Evolutionary conservation across 2,329 filamentous ascomycete genomes (phyloP), one percentile per base, ranked within the genome.

Genomic region (Colletotrichum karsti): DNA sequence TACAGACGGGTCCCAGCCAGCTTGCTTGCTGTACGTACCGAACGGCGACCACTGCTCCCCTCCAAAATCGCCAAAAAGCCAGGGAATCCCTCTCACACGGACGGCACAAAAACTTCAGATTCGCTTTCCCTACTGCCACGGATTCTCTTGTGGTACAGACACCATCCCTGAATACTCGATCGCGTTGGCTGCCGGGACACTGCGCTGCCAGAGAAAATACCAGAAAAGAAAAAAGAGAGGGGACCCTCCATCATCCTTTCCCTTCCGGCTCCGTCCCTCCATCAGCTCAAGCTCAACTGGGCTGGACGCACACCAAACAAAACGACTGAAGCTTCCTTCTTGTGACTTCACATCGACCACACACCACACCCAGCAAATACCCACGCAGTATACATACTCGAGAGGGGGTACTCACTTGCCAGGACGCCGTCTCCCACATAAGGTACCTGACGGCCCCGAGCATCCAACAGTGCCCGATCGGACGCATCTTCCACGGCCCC

Each of bases 191-290:
- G 42, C 42, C 42, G 20, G 42, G 18, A 46, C 18, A 46, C 13
- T 22, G 42, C 42, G 24, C 42, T 13, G 20, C 20, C 20, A 13
- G 26, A 50, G 18, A 28, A 18, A 24, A 24, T 9, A 28, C n/a
- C 15, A 24, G n/a, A 20, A 18, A 22, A 22, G 7, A 46, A 3
- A 39, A 26, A 60, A 50, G 30, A 41, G 42, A 26, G 51, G 57
- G 33, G 20, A 28, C 42, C 30, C 22, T 39, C 56, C 42, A 22
- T 13, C 56, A 37, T 59, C 56, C n/a, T 22, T 35, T 46, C 33
- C 64, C 24, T 66, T 57, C 64, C 64, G 44, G 44, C 59, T 67
- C 60, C 44, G 64, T 64, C 60, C 60, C 59, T 58, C 60, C 53
- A 56, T 63, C 63, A 62, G 37, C 18, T 33, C 37, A 39, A 55